These are phyloP conservation scores for Lathyrus tuberosus DNA, from an alignment of 306 rosid genomes.

Conservation along the genomic window DNA sequence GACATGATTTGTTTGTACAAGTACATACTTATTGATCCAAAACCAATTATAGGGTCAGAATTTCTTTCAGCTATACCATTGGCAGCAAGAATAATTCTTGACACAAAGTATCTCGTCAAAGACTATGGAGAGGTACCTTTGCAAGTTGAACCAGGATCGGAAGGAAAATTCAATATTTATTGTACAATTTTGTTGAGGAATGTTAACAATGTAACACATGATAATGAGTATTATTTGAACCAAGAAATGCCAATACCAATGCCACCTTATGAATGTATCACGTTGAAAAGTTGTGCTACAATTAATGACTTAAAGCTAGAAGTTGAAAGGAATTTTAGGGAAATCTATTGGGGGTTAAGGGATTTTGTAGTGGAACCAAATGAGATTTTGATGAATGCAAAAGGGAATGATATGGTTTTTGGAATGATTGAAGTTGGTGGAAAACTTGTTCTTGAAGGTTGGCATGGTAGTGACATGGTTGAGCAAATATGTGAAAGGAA, in stretches of 20 bases:
- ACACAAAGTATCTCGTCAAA: slow-evolving; percentile 69
- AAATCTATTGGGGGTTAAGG: slow-evolving; percentile 73
- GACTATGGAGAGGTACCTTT: slow-evolving; percentile 55
- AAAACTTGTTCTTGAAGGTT: slow-evolving; percentile 61
- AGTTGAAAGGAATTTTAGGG: slow-evolving; percentile 71
- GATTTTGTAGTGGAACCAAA: slow-evolving; percentile 61
- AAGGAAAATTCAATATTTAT: slow-evolving; percentile 53
- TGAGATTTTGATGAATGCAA: slow-evolving; percentile 49
- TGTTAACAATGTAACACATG: slow-evolving; percentile 21
- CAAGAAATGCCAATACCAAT: slow-evolving; percentile 24
- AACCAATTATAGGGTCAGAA: slow-evolving; percentile 38
- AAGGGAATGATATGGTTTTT: slow-evolving; percentile 57
- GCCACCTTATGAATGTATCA: slow-evolving; percentile 70
- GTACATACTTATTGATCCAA: slow-evolving; percentile 62
- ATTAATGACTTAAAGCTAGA: slow-evolving; percentile 67
- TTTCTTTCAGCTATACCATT: slow-evolving; percentile 60
- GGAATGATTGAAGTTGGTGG: slow-evolving; percentile 62
- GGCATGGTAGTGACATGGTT: slow-evolving; percentile 26
- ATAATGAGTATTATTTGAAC: slow-evolving; percentile 12
- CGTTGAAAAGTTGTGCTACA: slow-evolving; percentile 56
- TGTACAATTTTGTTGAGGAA: slow-evolving; percentile 56
- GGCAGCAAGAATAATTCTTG: slow-evolving; percentile 72
- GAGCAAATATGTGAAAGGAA: slow-evolving; percentile 51
- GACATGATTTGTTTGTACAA: slow-evolving; percentile 69
- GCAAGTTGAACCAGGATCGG: slow-evolving; percentile 43